Base-by-base conservation (phyloP, 106 monocot species). In the Platanthera guangdongensis region DNA sequence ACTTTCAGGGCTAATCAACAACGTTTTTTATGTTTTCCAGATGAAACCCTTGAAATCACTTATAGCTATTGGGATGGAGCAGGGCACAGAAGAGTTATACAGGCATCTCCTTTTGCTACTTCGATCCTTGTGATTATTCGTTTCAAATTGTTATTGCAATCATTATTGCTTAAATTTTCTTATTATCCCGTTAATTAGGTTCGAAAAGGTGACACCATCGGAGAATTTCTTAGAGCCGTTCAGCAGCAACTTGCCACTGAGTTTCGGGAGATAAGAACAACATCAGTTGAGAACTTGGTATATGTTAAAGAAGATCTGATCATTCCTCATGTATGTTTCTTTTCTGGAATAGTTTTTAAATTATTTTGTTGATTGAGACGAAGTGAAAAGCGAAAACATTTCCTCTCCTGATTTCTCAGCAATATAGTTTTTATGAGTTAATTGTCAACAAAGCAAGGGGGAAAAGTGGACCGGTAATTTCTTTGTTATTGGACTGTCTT, bases 1-100 rank as follows among this genome's bases (percentile, higher is more conserved):
- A 22, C 68, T 45, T 32, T 68, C 45, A 68, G 7, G 15, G 39
- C 68, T 46, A 48, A 16, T 45, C 52, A 55, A n/a, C 57, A 75
- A n/a, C 3, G 80, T 10, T 14, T 73, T 18, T 9, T 77, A 55
- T 73, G 50, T 72, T 32, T 76, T 82, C 82, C 78, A 99, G 97
- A 99, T 88, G 97, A 99, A 73, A 89, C 97, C 15, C 88, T 99
- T 60, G 82, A 90, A 85, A 99, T 99, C 77, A 99, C 97, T 51
- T 99, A 99, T 76, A 99, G 97, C 81, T 99, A 99, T 75, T 99
- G 97, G 97, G 97, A 99, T 88, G 97, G 97, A 82, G 76, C 97
- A 46, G 97, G 97, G 28, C 97, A 99, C 72, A 86, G 97, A 76
- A 91, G 97, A 78, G 86, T 84, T 50, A 81, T 99, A 63, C 94